These are phyloP conservation scores for Zymoseptoria ardabiliae DNA, from an alignment of 2,329 filamentous ascomycete species.

Conservation along the genomic window DNA sequence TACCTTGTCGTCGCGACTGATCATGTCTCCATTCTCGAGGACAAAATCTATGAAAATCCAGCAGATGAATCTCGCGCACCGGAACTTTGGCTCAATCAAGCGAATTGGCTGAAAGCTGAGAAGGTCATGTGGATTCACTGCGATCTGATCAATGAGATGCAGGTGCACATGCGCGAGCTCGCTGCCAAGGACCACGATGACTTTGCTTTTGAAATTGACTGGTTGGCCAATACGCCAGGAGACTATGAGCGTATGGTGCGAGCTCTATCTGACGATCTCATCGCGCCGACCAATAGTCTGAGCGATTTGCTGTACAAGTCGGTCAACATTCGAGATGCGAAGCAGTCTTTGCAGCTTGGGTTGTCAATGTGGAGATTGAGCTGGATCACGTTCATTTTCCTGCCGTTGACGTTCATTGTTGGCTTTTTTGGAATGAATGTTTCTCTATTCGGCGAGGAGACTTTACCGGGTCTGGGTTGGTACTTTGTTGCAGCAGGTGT, in stretches of 20 bases:
- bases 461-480: slow-evolving; percentile 40
- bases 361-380: slow-evolving; percentile 50
- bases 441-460: slow-evolving; percentile 34
- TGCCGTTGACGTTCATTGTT: slow-evolving; percentile 48
- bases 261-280: slow-evolving; percentile 44
- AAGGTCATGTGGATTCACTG: slow-evolving; percentile 45
- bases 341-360: slow-evolving; percentile 43
- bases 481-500: slow-evolving; percentile 43
- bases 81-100: slow-evolving; percentile 46
- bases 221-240: slow-evolving; percentile 35
- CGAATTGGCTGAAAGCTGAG: slow-evolving; percentile 46
- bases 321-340: slow-evolving; percentile 46
- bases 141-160: slow-evolving; percentile 42
- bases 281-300: slow-evolving; percentile 44
- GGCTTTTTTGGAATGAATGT: slow-evolving; percentile 49
- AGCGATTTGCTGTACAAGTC: slow-evolving; percentile 48
- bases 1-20: slow-evolving; percentile 41
- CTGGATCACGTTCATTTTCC: slow-evolving; percentile 68
- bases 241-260: slow-evolving; percentile 42
- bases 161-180: slow-evolving; percentile 36
- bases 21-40: slow-evolving; percentile 45
- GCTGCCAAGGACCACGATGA: slow-evolving; percentile 24
- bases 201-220: slow-evolving; percentile 28
- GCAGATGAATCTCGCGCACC: slow-evolving; percentile 47
- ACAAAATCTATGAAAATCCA: slow-evolving; percentile 47